These are phyloP conservation scores for Plasmodium gonderi DNA, from an alignment of 169 alveolate species.

Conservation along the genomic window DNA sequence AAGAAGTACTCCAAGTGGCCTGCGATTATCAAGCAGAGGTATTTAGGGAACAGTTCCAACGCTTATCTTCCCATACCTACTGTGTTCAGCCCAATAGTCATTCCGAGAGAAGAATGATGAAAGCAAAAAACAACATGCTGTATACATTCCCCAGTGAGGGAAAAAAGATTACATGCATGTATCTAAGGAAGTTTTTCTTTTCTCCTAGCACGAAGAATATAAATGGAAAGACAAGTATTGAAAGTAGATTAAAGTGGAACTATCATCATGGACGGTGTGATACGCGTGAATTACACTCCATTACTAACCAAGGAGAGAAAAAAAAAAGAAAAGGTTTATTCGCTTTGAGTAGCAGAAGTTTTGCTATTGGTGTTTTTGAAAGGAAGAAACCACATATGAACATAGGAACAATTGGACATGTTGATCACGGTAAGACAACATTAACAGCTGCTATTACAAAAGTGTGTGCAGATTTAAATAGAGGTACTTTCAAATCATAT, in stretches of 20 bases:
- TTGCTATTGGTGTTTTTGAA: constrained; percentile 87
- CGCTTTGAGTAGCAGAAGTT: constrained; percentile 16
- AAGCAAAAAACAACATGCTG: background rate
- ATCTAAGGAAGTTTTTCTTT: background rate
- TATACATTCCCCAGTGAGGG: background rate
- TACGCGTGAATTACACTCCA: background rate
- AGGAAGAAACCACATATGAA: constrained; percentile 95
- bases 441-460: constrained; percentile 96
- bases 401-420: constrained; percentile 97
- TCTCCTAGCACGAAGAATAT: no score
- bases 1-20: no score
- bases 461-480: constrained; percentile 82
- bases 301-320: background rate
- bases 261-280: background rate
- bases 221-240: background rate
- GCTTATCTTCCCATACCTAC: no score
- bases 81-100: no score
- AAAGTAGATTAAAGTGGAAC: background rate
- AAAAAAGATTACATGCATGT: background rate
- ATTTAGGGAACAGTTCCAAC: no score
- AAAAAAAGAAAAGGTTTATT: background rate
- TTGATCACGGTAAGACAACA: constrained; percentile 97
- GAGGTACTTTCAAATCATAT: constrained; percentile 81
- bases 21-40: no score
- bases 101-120: background rate